Evolutionary conservation across 768 basidiomycete species (phyloP).

Genomic region (Kwoniella botswanensis): DNA sequence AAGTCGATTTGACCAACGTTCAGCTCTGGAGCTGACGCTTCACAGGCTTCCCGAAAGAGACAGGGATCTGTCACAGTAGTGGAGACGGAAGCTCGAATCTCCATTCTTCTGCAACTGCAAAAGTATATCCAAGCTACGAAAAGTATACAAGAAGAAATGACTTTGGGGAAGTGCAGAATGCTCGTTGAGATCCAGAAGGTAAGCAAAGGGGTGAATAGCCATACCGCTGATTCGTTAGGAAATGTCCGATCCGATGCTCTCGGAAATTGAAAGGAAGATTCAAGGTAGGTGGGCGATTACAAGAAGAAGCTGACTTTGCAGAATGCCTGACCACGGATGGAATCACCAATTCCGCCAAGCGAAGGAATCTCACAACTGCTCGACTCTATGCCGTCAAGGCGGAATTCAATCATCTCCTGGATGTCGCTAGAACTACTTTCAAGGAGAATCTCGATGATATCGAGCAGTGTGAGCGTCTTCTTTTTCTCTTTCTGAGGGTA

Average conservation of each 20-base stretch:
- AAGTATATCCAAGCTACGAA: slow-evolving; percentile 63
- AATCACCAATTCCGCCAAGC: neutral
- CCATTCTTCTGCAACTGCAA: slow-evolving; percentile 73
- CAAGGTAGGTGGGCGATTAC: neutral
- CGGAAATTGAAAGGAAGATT: neutral
- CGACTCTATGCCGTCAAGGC: slow-evolving; percentile 87
- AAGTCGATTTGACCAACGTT: neutral
- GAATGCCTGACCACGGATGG: slow-evolving; percentile 3
- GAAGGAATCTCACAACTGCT: neutral
- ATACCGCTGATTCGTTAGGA: slow-evolving; percentile 11
- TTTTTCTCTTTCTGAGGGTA: neutral
- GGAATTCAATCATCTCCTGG: slow-evolving; percentile 79
- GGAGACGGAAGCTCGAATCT: slow-evolving; percentile 36
- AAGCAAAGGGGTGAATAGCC: neutral
- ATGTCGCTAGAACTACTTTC: slow-evolving; percentile 93
- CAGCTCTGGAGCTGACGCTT: neutral
- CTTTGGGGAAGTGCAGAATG: neutral
- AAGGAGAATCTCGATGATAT: slow-evolving; percentile 92
- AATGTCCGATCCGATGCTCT: slow-evolving; percentile 5
- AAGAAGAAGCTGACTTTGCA: neutral
- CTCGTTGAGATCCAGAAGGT: slow-evolving; percentile 53
- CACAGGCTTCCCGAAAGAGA: slow-evolving; percentile 14
- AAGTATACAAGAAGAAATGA: neutral
- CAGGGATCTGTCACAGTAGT: neutral
- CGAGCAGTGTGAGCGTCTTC: slow-evolving; percentile 37